Percentiles rank a stretch among this genome's conserved stretches.
Evolutionary conservation across 2,329 filamentous ascomycete genomes (phyloP).

Genomic region (Neophaeococcomyces mojaviensis): DNA sequence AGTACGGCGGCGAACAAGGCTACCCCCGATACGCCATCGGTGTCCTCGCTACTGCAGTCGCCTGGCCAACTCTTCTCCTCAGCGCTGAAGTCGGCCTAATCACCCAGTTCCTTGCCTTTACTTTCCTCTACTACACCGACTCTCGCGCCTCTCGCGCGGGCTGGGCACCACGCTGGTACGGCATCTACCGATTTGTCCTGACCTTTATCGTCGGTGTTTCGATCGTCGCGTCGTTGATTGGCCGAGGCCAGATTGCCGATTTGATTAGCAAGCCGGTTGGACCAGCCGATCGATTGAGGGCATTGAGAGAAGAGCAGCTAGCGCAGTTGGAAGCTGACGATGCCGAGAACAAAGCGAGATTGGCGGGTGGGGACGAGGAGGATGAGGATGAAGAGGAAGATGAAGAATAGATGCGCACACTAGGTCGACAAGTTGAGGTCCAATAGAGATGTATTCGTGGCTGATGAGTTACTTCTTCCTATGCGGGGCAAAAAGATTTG

Average conservation of each 20-base stretch:
- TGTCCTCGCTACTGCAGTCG: constrained; percentile 67
- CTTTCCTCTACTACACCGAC: constrained; percentile 78
- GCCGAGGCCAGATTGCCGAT: constrained; percentile 67
- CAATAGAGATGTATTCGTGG: not conserved
- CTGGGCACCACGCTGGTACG: constrained; percentile 81
- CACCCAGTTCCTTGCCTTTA: constrained; percentile 77
- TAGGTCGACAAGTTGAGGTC: too few species aligned
- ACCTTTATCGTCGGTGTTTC: constrained; percentile 81
- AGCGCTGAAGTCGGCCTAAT: constrained; percentile 80
- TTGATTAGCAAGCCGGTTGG: constrained; percentile 41
- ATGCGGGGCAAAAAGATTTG: not conserved
- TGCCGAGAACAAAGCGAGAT: constrained; percentile 26
- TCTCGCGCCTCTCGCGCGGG: constrained; percentile 63
- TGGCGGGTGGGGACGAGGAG: constrained; percentile 21
- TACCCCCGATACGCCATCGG: constrained; percentile 79
- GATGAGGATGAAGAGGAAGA: constrained; percentile 22
- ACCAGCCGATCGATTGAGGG: constrained; percentile 42
- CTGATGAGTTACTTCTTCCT: too few species aligned
- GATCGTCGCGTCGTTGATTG: constrained; percentile 73
- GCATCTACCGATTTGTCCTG: constrained; percentile 81
- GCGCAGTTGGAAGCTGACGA: constrained; percentile 40
- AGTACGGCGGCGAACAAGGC: constrained; percentile 59
- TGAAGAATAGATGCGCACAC: constrained; percentile 6
- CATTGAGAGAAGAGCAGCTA: constrained; percentile 42
- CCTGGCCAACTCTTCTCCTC: constrained; percentile 84